Base-by-base conservation (phyloP, 2,329 filamentous ascomycete genomes). In the Claviceps humidiphila region DNA sequence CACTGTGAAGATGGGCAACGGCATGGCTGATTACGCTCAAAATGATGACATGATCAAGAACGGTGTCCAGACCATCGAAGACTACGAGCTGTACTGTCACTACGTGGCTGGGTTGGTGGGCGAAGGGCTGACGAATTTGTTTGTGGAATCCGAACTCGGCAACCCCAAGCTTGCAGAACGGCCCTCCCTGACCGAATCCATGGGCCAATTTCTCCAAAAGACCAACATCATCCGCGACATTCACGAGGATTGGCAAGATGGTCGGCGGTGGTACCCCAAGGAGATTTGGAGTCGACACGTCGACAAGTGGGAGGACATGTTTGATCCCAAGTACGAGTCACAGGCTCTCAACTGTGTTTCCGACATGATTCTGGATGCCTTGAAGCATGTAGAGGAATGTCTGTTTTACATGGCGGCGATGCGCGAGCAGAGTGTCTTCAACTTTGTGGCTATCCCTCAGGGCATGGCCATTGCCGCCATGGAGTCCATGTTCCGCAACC, bases 101-200 rank as follows among this genome's bases (percentile, higher is more conserved):
- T 97, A 97, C 64, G 93, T 98, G 34, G 93, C 93, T n/a, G 93
- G 93, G 34, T 75, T 98, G n/a, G 93, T 98, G 38, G 93, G 93
- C 53, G 91, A 97, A 68, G 93, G 93, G 44, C 71, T 93, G 56
- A 98, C 93, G 1, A 81, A 86, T 24, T 75, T 98, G 22, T 97
- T 98, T 59, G 89, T 97, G 46, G 83, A 88, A 65, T 85, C 85
- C 49, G 80, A 86, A 56, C 84, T 95, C 53, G 93, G 89, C 55
- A 96, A 96, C 67, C 85, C 87, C 2, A 86, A 83, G 53, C 77
- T 98, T 50, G 73, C 91, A 50, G 78, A 90, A 57, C 81, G 88
- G 50, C 82, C 86, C 38, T 75, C 88, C 55, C 78, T 98, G 49
- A 87, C 89, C 60, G 90, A 95, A 70, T 91, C 89, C 45, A 98